Base-by-base conservation (phyloP, 2,329 filamentous ascomycete genomes). In the Claviceps sp. region DNA sequence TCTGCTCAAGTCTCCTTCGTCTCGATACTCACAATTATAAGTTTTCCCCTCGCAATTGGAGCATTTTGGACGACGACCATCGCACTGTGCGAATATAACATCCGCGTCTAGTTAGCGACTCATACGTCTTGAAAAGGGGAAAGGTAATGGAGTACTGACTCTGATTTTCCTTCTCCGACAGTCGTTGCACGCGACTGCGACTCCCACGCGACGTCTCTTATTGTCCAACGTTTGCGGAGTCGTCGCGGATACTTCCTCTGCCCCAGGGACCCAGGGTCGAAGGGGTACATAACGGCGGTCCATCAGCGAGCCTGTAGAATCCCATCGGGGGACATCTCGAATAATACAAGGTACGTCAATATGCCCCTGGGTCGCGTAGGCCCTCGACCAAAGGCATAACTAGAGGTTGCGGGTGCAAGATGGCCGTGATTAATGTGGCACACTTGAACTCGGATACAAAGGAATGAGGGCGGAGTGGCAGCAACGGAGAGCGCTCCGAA, bases 161-260 rank as follows among this genome's bases (percentile, higher is more conserved):
- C 60, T 55, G 30, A 57, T 57, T 47, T 62, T 62, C 16, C 54
- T 57, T 13, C 57, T 53, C 13, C 60, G 52, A 38, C 60, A 62
- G 8, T 50, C 38, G 47, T 62, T 59, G 50, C 60, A 62, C 18
- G 60, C 60, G 20, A 62, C 47, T 1, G 57, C 50, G n/a, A 59
- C 60, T 37, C 56, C 57, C 7, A 61, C 55, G 8, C 60, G 58
- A 26, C 58, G 60, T 40, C 54, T 54, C 42, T 60, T 61, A 20
- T 40, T 16, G 40, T 50, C 44, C 24, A 38, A 40, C 18, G 43
- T 18, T 30, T 48, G 45, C n/a, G 34, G 20, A 16, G 34, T n/a
- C 22, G 16, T 5, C 11, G 37, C 6, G 14, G 22, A 37, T 4
- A 22, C 9, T 22, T 20, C 41, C 18, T 37, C 34, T 11, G 41